Percentiles rank a stretch among this genome's conserved stretches.
Evolutionary conservation across 306 rosid genomes (phyloP).

Genomic region (Begonia peltatifolia): DNA sequence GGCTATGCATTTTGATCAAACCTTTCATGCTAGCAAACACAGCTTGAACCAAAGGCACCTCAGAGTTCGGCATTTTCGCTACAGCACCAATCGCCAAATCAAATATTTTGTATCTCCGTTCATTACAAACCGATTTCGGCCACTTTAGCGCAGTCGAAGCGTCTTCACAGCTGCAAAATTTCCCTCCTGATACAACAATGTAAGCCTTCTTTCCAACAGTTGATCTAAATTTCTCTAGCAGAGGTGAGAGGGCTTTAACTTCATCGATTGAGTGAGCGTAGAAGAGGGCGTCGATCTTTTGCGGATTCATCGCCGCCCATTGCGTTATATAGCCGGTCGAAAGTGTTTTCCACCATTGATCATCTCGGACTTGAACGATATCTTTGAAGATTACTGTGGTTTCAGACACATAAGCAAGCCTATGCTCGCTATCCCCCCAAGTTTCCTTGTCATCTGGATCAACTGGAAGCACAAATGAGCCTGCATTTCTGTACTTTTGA

Average conservation of each 20-base stretch:
- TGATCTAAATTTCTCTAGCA: constrained; percentile 71
- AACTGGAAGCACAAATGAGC: constrained; percentile 82
- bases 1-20: constrained; percentile 74
- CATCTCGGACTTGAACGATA: constrained; percentile 81
- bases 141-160: constrained; percentile 61
- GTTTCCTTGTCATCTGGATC: constrained; percentile 83
- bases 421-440: constrained; percentile 97
- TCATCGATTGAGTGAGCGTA: constrained; percentile 74
- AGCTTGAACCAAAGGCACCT: constrained; percentile 65
- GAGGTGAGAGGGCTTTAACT: constrained; percentile 69
- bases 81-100: constrained; percentile 56
- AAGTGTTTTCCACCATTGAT: constrained; percentile 97
- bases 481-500: constrained; percentile 83
- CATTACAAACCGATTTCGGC: constrained; percentile 71
- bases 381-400: constrained; percentile 95
- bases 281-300: constrained; percentile 82
- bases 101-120: constrained; percentile 73
- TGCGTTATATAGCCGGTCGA: constrained; percentile 80
- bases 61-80: constrained; percentile 59
- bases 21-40: constrained; percentile 89
- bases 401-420: constrained; percentile 91
- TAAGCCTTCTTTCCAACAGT: constrained; percentile 78
- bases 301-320: constrained; percentile 96
- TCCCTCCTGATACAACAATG: constrained; percentile 63
- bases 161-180: constrained; percentile 60